Percentiles rank a stretch among this genome's conserved stretches.
Evolutionary conservation across 495 filamentous ascomycete genomes (phyloP).

Genomic region (Penicillium longicatenatum): DNA sequence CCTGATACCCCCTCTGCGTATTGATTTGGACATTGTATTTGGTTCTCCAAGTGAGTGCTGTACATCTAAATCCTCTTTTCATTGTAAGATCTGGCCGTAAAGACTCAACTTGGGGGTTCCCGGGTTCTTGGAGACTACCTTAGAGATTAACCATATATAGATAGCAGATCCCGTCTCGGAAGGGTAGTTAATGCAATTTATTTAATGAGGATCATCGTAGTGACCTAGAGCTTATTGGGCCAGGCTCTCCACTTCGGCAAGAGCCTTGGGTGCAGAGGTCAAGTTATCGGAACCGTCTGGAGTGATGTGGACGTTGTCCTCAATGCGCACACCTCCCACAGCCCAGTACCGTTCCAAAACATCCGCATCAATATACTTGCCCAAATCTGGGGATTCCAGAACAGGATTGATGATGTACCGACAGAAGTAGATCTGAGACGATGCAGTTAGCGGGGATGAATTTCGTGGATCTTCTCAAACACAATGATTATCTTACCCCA

Average conservation of each 20-base stretch:
- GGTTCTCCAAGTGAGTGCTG: neutral
- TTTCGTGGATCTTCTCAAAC: neutral
- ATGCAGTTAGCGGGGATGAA: neutral
- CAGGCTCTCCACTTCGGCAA: conserved; percentile 66
- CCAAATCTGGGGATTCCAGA: conserved; percentile 66
- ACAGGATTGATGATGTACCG: conserved; percentile 88
- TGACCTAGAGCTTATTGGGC: conserved; percentile 19
- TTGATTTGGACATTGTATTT: neutral
- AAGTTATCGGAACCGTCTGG: conserved; percentile 77
- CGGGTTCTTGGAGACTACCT: neutral
- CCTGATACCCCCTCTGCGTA: neutral
- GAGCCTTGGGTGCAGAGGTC: conserved; percentile 72
- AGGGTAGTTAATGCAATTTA: neutral
- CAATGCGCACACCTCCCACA: conserved; percentile 82
- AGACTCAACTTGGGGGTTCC: neutral
- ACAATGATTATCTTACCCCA: conserved; percentile 54
- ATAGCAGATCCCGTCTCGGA: neutral
- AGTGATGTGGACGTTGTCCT: conserved; percentile 78
- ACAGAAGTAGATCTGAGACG: conserved; percentile 80
- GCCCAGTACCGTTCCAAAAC: conserved; percentile 84
- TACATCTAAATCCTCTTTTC: neutral
- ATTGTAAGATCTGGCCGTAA: neutral
- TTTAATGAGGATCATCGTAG: neutral
- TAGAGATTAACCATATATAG: neutral
- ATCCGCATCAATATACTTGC: conserved; percentile 69